phyloP scores from a whole-genome alignment of 495 filamentous ascomycete genomes.

The Mytilinidion resinicola region DNA sequence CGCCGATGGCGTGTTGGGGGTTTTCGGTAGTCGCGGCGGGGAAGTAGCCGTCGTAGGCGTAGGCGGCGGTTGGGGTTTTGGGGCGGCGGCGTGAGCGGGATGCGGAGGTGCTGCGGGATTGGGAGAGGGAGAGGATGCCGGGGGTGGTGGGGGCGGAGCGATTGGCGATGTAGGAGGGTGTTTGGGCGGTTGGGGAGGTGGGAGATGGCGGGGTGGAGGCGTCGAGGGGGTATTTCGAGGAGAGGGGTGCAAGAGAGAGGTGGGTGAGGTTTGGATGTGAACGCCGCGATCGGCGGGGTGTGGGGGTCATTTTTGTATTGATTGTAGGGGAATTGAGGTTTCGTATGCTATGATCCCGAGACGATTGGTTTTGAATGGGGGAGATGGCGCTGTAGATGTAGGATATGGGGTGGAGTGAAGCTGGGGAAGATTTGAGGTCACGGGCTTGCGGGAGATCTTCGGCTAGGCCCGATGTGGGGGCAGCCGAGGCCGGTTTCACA shows the following conservation, averaged over 20 bases:
- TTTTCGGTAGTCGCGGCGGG: constrained; percentile 9
- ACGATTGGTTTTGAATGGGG: neutral
- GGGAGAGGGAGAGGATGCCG: constrained; percentile 36
- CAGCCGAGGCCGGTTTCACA: neutral
- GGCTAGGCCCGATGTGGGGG: neutral
- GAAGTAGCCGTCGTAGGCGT: constrained; percentile 26
- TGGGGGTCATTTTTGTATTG: neutral
- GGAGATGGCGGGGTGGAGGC: constrained; percentile 20
- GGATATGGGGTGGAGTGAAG: neutral
- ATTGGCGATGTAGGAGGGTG: constrained; percentile 35
- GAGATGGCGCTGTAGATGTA: neutral
- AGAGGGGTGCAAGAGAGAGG: constrained; percentile 39
- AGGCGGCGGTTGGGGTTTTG: constrained; percentile 7
- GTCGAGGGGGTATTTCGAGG: constrained; percentile 27
- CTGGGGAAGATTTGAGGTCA: neutral
- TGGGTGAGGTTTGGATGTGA: constrained; percentile 38
- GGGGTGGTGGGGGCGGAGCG: constrained; percentile 37
- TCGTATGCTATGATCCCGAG: no score
- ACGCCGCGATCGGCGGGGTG: constrained; percentile 26
- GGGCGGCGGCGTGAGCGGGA: constrained; percentile 21
- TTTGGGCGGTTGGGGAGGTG: constrained; percentile 1
- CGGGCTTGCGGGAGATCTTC: neutral
- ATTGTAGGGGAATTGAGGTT: no score
- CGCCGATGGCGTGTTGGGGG: constrained; percentile 9
- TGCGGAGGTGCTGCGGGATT: constrained; percentile 29